Percentiles rank a stretch among this genome's conserved stretches.
Evolutionary conservation across 2,329 filamentous ascomycete genomes (phyloP).

Genomic region (Penicillium italicum): DNA sequence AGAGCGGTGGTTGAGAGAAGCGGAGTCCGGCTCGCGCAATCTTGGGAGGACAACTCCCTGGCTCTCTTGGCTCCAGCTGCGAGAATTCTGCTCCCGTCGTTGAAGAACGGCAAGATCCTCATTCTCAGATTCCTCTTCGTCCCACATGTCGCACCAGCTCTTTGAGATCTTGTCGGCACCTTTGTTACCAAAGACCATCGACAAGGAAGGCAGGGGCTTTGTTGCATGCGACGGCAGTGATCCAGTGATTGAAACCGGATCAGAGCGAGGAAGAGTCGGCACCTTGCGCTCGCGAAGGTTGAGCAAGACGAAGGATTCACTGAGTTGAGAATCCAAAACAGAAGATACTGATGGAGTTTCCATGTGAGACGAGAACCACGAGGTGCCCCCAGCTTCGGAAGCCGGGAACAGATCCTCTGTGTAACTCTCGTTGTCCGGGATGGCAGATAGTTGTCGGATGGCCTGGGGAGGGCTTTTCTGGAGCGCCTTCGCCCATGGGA

Average conservation of each 20-base stretch:
- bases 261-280: constrained; percentile 49
- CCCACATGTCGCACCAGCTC: constrained; percentile 99
- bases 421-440: constrained; percentile 74
- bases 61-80: constrained; percentile 76
- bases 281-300: constrained; percentile 47
- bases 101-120: constrained; percentile 60
- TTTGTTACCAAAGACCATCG: constrained; percentile 72
- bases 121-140: constrained; percentile 73
- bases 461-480: constrained; percentile 68
- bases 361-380: constrained; percentile 74
- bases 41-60: constrained; percentile 52
- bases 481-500: constrained; percentile 92
- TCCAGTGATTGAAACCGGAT: constrained; percentile 72
- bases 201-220: constrained; percentile 64
- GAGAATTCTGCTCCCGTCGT: constrained; percentile 60
- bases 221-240: constrained; percentile 64
- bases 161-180: constrained; percentile 75
- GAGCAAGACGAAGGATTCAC: constrained; percentile 74
- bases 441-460: constrained; percentile 81
- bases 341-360: constrained; percentile 81
- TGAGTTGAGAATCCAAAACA: constrained; percentile 76
- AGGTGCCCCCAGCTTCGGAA: constrained; percentile 61
- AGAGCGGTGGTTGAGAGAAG: constrained; percentile 50
- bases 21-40: constrained; percentile 54
- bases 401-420: constrained; percentile 80